Conservation (phyloP, 805 yeast genomes). For the Starmerella asiatica region DNA sequence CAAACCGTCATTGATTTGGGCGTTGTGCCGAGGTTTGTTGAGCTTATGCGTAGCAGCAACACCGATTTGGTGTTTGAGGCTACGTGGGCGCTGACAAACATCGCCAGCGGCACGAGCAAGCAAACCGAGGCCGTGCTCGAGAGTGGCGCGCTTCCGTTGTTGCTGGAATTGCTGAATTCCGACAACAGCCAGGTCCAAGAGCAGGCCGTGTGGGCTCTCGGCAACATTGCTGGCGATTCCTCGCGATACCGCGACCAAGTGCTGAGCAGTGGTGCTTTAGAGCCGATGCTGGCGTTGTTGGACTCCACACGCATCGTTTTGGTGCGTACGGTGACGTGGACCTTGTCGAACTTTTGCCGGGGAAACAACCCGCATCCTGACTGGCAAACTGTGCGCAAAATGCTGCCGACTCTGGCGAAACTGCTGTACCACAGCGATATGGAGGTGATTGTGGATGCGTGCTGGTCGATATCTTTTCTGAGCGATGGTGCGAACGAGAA, state of each 20-base stretch:
- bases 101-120: constrained; percentile 83
- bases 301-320: constrained; percentile 68
- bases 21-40: constrained; percentile 81
- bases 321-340: constrained; percentile 96
- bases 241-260: constrained; percentile 82
- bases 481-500: constrained; percentile 88
- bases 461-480: constrained; percentile 95
- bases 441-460: constrained; percentile 91
- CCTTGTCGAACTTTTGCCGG: constrained; percentile 87
- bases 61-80: constrained; percentile 91
- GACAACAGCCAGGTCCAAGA: constrained; percentile 85
- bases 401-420: constrained; percentile 83
- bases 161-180: constrained; percentile 69
- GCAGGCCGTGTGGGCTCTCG: constrained; percentile 98
- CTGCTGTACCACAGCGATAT: constrained; percentile 80
- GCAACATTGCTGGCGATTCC: constrained; percentile 98
- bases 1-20: constrained; percentile 86
- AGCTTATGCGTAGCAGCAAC: constrained; percentile 61
- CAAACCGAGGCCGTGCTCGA: constrained; percentile 88
- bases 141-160: constrained; percentile 84
- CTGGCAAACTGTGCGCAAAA: constrained; percentile 75
- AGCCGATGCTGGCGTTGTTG: constrained; percentile 68
- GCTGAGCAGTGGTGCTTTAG: constrained; percentile 72
- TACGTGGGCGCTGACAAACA: constrained; percentile 98
- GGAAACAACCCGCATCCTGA: constrained; percentile 95